phyloP scores from a whole-genome alignment of 352 stramenopile genomes.

The Peronospora destructor region DNA sequence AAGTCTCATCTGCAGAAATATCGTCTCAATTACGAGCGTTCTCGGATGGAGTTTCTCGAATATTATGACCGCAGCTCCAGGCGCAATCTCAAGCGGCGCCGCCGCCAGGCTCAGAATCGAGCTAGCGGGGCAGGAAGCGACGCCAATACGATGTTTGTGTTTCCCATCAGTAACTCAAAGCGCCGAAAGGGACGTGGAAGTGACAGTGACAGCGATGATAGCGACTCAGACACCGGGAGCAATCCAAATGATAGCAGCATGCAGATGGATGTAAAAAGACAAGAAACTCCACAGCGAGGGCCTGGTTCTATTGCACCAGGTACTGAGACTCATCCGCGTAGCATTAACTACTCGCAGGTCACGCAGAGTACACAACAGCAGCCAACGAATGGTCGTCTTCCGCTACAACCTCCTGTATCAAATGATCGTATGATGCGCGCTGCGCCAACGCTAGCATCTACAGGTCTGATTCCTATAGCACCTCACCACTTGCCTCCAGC shows the following conservation, averaged over 20 bases:
- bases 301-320: constrained; percentile 7
- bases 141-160: constrained; percentile 71
- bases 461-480: constrained; percentile 14
- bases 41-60: constrained; percentile 77
- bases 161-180: constrained; percentile 61
- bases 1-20: constrained; percentile 88
- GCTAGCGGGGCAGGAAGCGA: constrained; percentile 24
- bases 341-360: constrained; percentile 27
- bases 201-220: constrained; percentile 37
- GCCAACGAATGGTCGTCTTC: constrained; percentile 8
- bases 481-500: constrained; percentile 26
- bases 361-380: constrained; percentile 28
- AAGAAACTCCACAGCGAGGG: constrained; percentile 11
- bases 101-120: constrained; percentile 34
- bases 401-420: constrained; percentile 10
- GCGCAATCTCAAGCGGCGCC: constrained; percentile 48
- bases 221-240: constrained; percentile 27
- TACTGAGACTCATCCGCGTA: constrained; percentile 7
- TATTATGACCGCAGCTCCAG: constrained; percentile 78
- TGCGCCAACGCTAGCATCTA: constrained; percentile 9
- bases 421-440: constrained; percentile 14
- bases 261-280: constrained; percentile 16
- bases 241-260: constrained; percentile 28
- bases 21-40: constrained; percentile 83
- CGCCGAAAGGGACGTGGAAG: constrained; percentile 28